Base-by-base conservation (phyloP, 805 yeast genomes). In the Nakazawaea holstii region DNA sequence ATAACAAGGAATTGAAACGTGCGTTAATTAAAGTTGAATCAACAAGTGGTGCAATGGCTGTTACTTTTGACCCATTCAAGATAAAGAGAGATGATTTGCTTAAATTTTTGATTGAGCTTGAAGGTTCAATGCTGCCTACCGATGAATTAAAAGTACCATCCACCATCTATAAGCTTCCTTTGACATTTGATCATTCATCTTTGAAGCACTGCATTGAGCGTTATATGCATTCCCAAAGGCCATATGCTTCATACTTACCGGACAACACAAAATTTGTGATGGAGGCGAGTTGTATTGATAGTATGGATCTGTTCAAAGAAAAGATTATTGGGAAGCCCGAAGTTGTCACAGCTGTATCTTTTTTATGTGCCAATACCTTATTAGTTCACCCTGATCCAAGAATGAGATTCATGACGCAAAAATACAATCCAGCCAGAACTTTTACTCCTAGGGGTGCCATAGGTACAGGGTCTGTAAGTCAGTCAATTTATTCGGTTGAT, bases 341-440 rank as follows among this genome's bases (percentile, higher is more conserved):
- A 42, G 51, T 61, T 41, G 59, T 62, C 31, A 53, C 57, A 26
- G 61, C 63, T 24, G 62, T 57, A 31, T 61, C 66, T 6, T 61
- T 61, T 41, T 48, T 61, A 10, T 61, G 66, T 55, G 66, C 65
- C 8, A 53, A 55, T 42, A 59, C 64, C 6, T 48, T 60, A 20
- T 39, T 60, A 28, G 66, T 62, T 11, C 57, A 58, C 32, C 55
- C 59, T 14, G 68, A 66, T 46, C 69, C 69, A 32, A 53, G 66
- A 44, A 37, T 48, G 17, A 52, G 63, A 35, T 59, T 60, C 45
- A 52, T 58, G 49, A 55, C 57, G 29, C 55, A 59, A 14, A 61
- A 61, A 24, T 62, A 61, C 39, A 61, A 61, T 49, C 66, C 66
- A 10, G 58, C 66, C 2, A 52, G 66, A 48, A 60, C 66, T n/a